Base-by-base conservation (phyloP, 768 basidiomycete genomes). In the Suillus subaureus region DNA sequence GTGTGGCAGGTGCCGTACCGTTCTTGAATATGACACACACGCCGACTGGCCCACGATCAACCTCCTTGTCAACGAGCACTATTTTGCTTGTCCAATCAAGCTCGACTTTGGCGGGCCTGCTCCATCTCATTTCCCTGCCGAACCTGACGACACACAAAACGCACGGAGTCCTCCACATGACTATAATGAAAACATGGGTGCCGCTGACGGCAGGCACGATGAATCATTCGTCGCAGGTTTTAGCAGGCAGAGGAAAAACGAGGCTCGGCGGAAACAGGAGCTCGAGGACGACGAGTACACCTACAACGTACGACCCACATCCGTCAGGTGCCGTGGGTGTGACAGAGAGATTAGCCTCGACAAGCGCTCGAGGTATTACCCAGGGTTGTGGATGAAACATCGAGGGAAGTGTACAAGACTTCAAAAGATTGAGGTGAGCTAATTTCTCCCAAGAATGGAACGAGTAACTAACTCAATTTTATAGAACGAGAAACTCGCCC, bases 311-410 rank as follows among this genome's bases (percentile, higher is more conserved):
- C 71, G 66, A 51, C 62, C 60, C 21, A 77, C 70, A 33, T 77
- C 71, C 43, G 78, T 79, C 4, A 61, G 66, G 4, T 79, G 78
- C 51, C 54, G 42, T 12, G 79, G 72, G 37, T 79, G 79, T 39
- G 13, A 60, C 39, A 78, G 58, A 64, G 68, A 64, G 21, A 79
- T 79, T 47, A 77, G 76, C 52, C 73, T 79, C 16, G 79, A 79
- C 55, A 77, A 75, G 62, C 63, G 78, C 51, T 77, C 73, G 3
- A 61, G 66, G 31, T 79, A 79, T 67, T 79, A 79, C 49, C 76
- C 78, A 18, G 78, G 78, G 8, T 47, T 79, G 9, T 79, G 78
- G 78, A 43, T 58, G 60, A 79, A 79, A 65, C 78, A 79, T 62
- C 71, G 63, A 49, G 33, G 64, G 3, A 78, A 78, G 64, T 79